A percentile compares a stretch with the other conserved stretches of the same genome.
phyloP scores from a whole-genome alignment of 2,329 filamentous ascomycete genomes.

The Parascedosporium putredinis region DNA sequence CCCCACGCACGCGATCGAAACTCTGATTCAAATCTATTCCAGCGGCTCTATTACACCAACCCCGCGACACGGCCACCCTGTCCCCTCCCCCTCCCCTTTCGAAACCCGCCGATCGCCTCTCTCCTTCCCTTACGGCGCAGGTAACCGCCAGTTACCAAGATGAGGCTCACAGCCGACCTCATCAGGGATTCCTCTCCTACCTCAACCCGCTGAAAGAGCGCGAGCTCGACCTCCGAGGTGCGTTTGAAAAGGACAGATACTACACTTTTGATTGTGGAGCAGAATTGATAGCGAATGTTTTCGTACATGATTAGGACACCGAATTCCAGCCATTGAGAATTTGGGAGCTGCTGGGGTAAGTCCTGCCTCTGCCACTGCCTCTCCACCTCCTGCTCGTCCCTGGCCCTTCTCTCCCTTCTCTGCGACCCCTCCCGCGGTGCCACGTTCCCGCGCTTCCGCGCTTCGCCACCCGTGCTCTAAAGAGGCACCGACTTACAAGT shows the following conservation, averaged over 20 bases:
- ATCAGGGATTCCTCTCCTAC: constrained; percentile 94
- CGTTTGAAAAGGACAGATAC: constrained; percentile 93
- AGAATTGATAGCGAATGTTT: constrained; percentile 67
- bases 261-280: constrained; percentile 62
- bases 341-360: constrained; percentile 84
- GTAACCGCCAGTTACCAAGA: constrained; percentile 29
- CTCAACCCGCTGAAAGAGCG: constrained; percentile 98
- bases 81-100: background rate
- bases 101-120: no score
- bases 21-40: no score
- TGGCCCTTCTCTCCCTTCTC: no score
- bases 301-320: constrained; percentile 67
- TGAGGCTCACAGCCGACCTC: constrained; percentile 93
- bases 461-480: background rate
- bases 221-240: constrained; percentile 98
- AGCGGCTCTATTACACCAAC: no score
- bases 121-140: background rate
- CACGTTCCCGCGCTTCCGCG: no score
- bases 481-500: background rate
- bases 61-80: background rate
- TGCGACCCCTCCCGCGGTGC: no score
- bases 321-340: constrained; percentile 96
- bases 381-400: constrained; percentile 3
- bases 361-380: constrained; percentile 18
- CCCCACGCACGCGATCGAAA: constrained; percentile 2